Evolutionary conservation across 805 yeast genomes (phyloP).

Genomic region (Wickerhamomyces alni): DNA sequence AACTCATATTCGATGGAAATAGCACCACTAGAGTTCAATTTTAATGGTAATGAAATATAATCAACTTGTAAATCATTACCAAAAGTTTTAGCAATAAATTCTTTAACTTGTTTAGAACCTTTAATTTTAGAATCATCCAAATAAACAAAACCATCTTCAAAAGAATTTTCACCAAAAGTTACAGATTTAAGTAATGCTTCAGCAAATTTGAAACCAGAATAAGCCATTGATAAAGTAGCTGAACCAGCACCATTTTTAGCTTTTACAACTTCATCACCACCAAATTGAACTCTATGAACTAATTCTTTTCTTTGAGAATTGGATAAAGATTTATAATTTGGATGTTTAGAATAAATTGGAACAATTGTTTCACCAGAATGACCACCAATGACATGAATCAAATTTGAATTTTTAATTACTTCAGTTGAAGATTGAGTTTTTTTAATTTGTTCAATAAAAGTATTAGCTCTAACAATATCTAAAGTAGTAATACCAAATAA

Average conservation of each 20-base stretch:
- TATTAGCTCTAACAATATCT: conserved; percentile 83
- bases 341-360: conserved; percentile 47
- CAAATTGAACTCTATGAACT: conserved; percentile 87
- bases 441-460: conserved; percentile 50
- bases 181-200: conserved; percentile 34
- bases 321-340: conserved; percentile 14
- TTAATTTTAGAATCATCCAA: conserved; percentile 30
- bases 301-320: conserved; percentile 32
- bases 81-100: conserved; percentile 15
- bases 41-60: conserved; percentile 62
- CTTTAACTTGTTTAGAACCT: conserved; percentile 18
- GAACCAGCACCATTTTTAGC: conserved; percentile 95
- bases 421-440: conserved; percentile 18
- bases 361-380: conserved; percentile 95
- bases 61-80: conserved; percentile 18
- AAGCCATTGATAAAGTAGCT: conserved; percentile 94
- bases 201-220: conserved; percentile 82
- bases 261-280: conserved; percentile 94
- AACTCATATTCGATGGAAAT: conserved; percentile 48
- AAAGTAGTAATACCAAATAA: conserved; percentile 87
- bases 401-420: neutral
- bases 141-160: conserved; percentile 47
- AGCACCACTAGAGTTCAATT: conserved; percentile 48
- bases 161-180: conserved; percentile 6
- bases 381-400: conserved; percentile 73